Evolutionary conservation across 257 asterid species (phyloP).

Genomic region (Orobanche coerulescens): DNA sequence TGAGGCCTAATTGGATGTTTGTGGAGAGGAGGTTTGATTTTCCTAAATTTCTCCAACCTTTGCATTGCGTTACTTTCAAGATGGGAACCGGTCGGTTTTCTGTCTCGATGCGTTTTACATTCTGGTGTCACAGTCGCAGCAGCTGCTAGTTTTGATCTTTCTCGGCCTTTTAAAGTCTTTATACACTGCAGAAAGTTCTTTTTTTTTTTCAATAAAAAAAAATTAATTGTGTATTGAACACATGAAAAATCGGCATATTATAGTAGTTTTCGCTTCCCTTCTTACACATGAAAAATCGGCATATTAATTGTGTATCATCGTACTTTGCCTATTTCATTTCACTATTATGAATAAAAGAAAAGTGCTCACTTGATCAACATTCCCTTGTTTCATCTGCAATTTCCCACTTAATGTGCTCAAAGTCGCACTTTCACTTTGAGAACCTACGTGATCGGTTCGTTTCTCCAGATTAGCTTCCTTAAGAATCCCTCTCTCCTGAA

Average conservation of each 20-base stretch:
- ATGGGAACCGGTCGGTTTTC: constrained; percentile 19
- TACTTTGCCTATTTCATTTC: no score
- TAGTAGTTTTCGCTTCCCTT: constrained; percentile 21
- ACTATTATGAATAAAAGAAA: not conserved
- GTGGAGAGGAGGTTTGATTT: constrained; percentile 35
- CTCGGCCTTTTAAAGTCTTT: constrained; percentile 29
- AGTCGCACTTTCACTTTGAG: constrained; percentile 30
- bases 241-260: constrained; percentile 4
- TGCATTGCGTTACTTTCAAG: constrained; percentile 28
- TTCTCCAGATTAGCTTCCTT: constrained; percentile 71
- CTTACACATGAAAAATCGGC: no score
- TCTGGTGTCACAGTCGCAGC: constrained; percentile 22
- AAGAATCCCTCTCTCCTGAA: constrained; percentile 87
- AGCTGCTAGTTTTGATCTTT: constrained; percentile 31
- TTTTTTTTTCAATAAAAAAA: no score
- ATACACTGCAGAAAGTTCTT: constrained; percentile 32
- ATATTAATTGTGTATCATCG: no score
- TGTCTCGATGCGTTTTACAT: constrained; percentile 20
- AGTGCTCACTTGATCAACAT: constrained; percentile 37
- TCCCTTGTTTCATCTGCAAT: constrained; percentile 29
- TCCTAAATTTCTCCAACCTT: constrained; percentile 42
- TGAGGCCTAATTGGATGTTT: constrained; percentile 31
- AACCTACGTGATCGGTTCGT: constrained; percentile 24
- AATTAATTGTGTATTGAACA: not conserved
- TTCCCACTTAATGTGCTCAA: constrained; percentile 27